Conservation (phyloP, 768 basidiomycete genomes). For the Hemileccinum rubropunctum region DNA sequence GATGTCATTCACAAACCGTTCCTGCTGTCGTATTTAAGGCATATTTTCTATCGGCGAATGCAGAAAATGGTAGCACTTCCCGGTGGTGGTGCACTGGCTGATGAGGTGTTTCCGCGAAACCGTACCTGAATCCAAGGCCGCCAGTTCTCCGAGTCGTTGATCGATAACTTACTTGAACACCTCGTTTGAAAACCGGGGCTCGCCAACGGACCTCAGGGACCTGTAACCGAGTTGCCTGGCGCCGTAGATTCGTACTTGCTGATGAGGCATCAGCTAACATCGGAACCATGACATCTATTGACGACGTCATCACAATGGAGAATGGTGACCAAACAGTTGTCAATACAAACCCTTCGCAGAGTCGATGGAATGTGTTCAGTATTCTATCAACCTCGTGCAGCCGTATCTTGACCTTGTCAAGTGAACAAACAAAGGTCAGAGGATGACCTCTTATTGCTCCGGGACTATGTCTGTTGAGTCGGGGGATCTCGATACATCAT, state of each 20-base stretch:
- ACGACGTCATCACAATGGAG: not conserved
- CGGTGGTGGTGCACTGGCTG: conserved; percentile 2
- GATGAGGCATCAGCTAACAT: conserved; percentile 2
- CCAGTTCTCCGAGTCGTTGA: not conserved
- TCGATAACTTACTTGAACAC: conserved; percentile 14
- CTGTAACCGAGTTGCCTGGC: not conserved
- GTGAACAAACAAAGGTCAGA: not conserved
- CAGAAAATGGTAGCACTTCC: not conserved
- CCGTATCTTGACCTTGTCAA: not conserved
- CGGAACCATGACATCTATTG: not conserved
- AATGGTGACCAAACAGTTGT: conserved; percentile 1
- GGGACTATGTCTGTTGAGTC: not conserved
- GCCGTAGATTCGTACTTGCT: not conserved
- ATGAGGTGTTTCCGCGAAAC: not conserved
- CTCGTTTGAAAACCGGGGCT: conserved; percentile 21
- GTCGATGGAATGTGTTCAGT: not conserved
- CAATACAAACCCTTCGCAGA: not conserved
- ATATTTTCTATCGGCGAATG: conserved; percentile 7
- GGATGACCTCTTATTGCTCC: not conserved
- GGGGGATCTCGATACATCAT: conserved; percentile 6
- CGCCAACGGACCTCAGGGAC: conserved; percentile 5
- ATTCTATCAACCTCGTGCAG: conserved; percentile 6
- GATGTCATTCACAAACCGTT: not conserved
- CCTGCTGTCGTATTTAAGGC: conserved; percentile 26
- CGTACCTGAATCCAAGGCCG: conserved; percentile 1